phyloP scores from a whole-genome alignment of 345 rosid genomes.

The Eucalyptus decipiens region DNA sequence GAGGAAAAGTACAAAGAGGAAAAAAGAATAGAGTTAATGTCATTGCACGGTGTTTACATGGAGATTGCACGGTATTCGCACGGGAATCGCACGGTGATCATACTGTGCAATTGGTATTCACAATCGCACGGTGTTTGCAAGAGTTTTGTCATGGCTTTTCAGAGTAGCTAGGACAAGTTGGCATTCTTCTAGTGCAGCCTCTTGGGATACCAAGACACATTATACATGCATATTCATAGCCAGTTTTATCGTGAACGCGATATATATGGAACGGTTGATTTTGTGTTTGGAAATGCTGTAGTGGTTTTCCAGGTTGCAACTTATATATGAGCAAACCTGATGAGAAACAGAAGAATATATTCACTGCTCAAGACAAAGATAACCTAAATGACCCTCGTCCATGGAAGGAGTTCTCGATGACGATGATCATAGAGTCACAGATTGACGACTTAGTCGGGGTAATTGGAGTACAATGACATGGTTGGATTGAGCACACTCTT shows the following conservation, averaged over 20 bases:
- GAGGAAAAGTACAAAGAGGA: no score
- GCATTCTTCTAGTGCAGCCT: no score
- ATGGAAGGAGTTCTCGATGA: neutral
- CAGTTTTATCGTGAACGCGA: fast-evolving
- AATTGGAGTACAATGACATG: neutral
- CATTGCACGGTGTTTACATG: fast-evolving
- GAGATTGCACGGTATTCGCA: fast-evolving
- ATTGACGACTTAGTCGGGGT: neutral
- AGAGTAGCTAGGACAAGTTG: fast-evolving
- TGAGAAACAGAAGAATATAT: no score
- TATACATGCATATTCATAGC: no score
- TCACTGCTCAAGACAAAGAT: fast-evolving
- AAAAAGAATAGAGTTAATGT: no score
- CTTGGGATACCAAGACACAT: no score
- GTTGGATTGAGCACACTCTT: constrained; percentile 3
- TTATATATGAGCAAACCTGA: fast-evolving
- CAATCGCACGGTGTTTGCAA: no score
- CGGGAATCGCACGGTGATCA: fast-evolving
- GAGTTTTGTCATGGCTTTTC: no score
- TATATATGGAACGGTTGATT: no score
- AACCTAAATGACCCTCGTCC: neutral
- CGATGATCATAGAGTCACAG: neutral
- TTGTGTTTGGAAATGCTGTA: fast-evolving
- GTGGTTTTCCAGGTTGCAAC: no score
- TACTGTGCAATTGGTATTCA: no score